These are phyloP conservation scores for Clarireedia hainanense DNA, from an alignment of 2,329 filamentous ascomycete genomes.

Conservation along the genomic window DNA sequence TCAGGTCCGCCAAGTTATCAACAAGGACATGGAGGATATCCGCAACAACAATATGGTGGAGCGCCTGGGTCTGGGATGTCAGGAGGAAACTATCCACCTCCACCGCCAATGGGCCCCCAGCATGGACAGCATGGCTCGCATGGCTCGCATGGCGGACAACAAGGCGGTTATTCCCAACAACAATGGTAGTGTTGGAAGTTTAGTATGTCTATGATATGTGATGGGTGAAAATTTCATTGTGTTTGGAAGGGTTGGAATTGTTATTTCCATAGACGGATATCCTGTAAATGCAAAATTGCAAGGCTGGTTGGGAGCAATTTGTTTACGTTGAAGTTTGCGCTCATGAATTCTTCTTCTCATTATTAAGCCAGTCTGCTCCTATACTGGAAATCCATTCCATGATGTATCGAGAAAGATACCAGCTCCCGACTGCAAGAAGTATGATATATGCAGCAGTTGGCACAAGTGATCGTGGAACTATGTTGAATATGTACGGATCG, in stretches of 20 bases:
- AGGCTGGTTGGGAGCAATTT: neutral
- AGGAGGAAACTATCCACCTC: constrained; percentile 1
- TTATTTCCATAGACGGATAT: neutral
- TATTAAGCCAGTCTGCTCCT: neutral
- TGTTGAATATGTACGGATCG: constrained; percentile 74
- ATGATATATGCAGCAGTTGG: constrained; percentile 64
- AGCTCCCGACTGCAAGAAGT: constrained; percentile 43
- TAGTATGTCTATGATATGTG: neutral
- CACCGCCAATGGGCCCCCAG: constrained; percentile 5
- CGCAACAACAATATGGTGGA: constrained; percentile 2
- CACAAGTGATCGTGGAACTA: constrained; percentile 69
- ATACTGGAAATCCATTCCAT: constrained; percentile 18
- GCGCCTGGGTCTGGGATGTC: constrained; percentile 1
- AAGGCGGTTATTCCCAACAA: constrained; percentile 6
- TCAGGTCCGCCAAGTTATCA: constrained; percentile 14
- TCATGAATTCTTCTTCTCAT: constrained; percentile 16
- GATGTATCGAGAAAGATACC: constrained; percentile 24
- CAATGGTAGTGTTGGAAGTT: constrained; percentile 1
- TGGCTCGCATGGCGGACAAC: constrained; percentile 6
- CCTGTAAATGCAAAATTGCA: constrained; percentile 5
- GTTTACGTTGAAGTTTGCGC: neutral
- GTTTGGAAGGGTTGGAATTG: neutral
- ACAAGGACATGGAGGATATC: constrained; percentile 9
- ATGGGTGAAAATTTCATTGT: neutral
- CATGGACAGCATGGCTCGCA: constrained; percentile 10